phyloP scores from a whole-genome alignment of 176 grass and related monocot genomes.

The Phoenix dactylifera region DNA sequence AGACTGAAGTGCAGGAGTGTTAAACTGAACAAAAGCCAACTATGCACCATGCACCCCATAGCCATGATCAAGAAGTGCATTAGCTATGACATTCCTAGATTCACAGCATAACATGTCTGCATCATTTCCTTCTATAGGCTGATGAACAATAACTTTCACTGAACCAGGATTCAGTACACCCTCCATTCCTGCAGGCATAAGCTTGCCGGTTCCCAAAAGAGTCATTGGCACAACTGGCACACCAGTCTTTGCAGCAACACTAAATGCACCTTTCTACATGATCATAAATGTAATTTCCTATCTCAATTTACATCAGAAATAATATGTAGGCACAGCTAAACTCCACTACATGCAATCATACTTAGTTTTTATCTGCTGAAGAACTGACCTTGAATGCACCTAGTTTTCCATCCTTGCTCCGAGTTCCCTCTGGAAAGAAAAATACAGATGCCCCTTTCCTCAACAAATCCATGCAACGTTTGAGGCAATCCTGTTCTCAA shows the following conservation, averaged over 20 bases:
- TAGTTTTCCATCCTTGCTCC: conserved; percentile 86
- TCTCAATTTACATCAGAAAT: too few relatives aligned
- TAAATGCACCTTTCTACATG: conserved; percentile 83
- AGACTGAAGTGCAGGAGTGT: background rate
- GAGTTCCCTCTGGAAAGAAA: conserved; percentile 96
- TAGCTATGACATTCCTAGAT: conserved; percentile 60
- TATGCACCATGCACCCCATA: conserved; percentile 51
- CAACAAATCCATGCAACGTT: conserved; percentile 67
- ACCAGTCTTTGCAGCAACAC: conserved; percentile 72
- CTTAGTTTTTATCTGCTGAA: too few relatives aligned
- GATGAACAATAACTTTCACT: conserved; percentile 84
- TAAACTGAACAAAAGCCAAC: conserved; percentile 7
- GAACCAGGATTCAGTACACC: conserved; percentile 58
- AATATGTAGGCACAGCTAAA: background rate
- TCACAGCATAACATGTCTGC: conserved; percentile 52
- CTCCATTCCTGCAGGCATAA: conserved; percentile 94
- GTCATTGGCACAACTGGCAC: conserved; percentile 79
- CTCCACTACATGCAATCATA: too few relatives aligned
- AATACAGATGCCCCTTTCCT: conserved; percentile 77
- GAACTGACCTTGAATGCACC: conserved; percentile 73
- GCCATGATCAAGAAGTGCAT: conserved; percentile 56
- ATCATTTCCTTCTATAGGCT: conserved; percentile 48
- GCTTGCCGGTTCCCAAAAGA: conserved; percentile 70
- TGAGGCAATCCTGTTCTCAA: conserved; percentile 73
- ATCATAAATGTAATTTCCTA: too few relatives aligned